These are phyloP conservation scores for Sclerotinia sclerotiorum DNA, from an alignment of 2,329 filamentous ascomycete species.

Conservation along the genomic window DNA sequence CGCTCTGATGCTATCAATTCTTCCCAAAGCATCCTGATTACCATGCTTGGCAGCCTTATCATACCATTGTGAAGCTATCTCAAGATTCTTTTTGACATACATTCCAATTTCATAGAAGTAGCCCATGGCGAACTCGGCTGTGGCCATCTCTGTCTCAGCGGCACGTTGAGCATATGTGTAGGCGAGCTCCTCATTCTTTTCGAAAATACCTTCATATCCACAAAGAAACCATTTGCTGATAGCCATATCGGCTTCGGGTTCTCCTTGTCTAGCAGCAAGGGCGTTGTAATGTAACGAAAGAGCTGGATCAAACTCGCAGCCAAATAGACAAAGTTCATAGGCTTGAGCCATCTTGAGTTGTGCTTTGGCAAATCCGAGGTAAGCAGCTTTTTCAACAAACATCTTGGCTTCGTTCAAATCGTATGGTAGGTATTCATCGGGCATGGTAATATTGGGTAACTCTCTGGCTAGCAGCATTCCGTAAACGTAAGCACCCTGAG, in stretches of 20 bases:
- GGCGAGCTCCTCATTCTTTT: constrained; percentile 93
- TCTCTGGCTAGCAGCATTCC: constrained; percentile 92
- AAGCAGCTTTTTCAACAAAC: constrained; percentile 95
- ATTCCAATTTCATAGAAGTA: constrained; percentile 99
- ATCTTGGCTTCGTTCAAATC: constrained; percentile 73
- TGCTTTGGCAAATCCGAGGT: constrained; percentile 91
- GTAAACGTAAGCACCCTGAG: constrained; percentile 92
- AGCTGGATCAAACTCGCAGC: constrained; percentile 91
- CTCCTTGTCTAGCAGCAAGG: constrained; percentile 85
- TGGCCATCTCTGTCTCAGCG: constrained; percentile 76
- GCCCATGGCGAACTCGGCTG: constrained; percentile 92
- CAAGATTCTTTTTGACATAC: constrained; percentile 77
- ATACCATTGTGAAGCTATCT: constrained; percentile 87
- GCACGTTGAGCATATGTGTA: constrained; percentile 89
- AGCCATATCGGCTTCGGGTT: constrained; percentile 89
- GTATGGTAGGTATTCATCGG: constrained; percentile 66
- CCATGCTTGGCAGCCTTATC: constrained; percentile 83
- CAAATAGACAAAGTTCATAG: constrained; percentile 90
- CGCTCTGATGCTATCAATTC: constrained; percentile 80
- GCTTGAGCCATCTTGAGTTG: constrained; percentile 97
- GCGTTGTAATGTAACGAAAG: constrained; percentile 95
- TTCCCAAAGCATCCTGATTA: constrained; percentile 80
- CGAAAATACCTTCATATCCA: constrained; percentile 86
- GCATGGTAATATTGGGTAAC: constrained; percentile 84
- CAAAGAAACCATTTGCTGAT: constrained; percentile 99